Base-by-base conservation (phyloP, 2,329 filamentous ascomycete genomes). In the Plenodomus tracheiphilus region DNA sequence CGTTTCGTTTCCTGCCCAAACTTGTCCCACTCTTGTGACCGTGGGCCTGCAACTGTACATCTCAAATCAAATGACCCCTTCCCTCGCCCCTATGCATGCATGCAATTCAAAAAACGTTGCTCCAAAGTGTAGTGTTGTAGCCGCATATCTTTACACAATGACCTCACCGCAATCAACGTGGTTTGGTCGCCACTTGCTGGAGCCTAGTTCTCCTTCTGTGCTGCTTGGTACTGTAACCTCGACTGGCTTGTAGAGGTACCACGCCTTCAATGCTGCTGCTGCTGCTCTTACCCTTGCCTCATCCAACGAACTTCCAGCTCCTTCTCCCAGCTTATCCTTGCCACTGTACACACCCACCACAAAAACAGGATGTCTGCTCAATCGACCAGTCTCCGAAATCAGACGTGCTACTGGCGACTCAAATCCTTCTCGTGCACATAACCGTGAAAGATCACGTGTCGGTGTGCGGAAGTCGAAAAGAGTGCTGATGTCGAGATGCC, bases 341-440 rank as follows among this genome's bases (percentile, higher is more conserved):
- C 93, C 94, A 59, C 89, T 95, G 77, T 88, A 99, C 53, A 99
- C 92, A 49, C 93, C 94, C 13, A 99, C 92, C 22, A 97, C 85
- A 66, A 87, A 97, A 15, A 99, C 94, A 15, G 94, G 93, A 50
- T 89, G 89, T 70, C 88, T 84, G 64, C 88, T 94, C 60, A 82
- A 73, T 49, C 94, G 85, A 70, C 94, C 94, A 3, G 94, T 97
- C 78, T 99, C 94, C 63, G 86, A 90, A 62, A 96, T 82, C 45
- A 99, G 82, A 48, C 92, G 85, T 15, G 94, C 94, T 20, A 97
- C 83, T 1, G 94, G 94, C 8, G 84, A 73, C 61, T 95, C 89
- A 73, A 97, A 97, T 56, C 88, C 87, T 77, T 99, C 94, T 52
- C 94, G 81, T 5, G 85, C 86, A 75, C 94, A 99, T 37, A 99